Evolutionary conservation across 2,329 filamentous ascomycete species (phyloP), one percentile per base, ranked within the genome.

Genomic region (Curvularia hawaiiensis): DNA sequence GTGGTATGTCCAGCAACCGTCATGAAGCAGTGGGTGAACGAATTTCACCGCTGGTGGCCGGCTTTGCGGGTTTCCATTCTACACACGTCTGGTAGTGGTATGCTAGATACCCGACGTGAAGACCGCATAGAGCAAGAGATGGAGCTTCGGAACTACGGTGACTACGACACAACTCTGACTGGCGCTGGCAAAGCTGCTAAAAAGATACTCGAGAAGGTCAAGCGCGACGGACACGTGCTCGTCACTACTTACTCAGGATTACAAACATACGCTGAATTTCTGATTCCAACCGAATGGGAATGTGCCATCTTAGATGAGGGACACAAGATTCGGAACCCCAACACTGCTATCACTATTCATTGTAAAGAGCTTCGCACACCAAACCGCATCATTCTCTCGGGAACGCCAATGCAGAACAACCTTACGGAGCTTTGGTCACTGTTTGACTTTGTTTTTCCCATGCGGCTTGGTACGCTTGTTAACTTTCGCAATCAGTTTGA

Each of bases 1-100:
- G 85, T 99, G 8, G 92, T 99, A 4, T 93, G 92, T 50, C 95
- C 95, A 2, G 94, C 94, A 3, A 99, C 95, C 0, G 90, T 99
- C 24, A 88, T 99, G 79, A 90, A 92, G 60, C 95, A 99, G 74
- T 99, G 95, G 95, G 95, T 97, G 12, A 96, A 96, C 63, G 95
- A 99, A 72, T 98, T 99, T 67, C 96, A 99, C 77, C 88, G 89
- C 12, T 99, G 96, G 96, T 99, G 96, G 96, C 95, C 95, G n/a
- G 89, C 95, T n/a, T 81, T 99, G 31, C 86, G 96, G 41, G 95
- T 99, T 5, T 96, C 93, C 0, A 98, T 99, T 60, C 76, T 99
- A 48, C 95, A 99, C 73, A 92, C 92, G 0, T 97, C 95, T 4
- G 95, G 95, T 3, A 98, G 92, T 74, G 96, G 95, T 18, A 98